Evolutionary conservation across 2,329 filamentous ascomycete species (phyloP).

Genomic region (Trichoderma endophyticum): DNA sequence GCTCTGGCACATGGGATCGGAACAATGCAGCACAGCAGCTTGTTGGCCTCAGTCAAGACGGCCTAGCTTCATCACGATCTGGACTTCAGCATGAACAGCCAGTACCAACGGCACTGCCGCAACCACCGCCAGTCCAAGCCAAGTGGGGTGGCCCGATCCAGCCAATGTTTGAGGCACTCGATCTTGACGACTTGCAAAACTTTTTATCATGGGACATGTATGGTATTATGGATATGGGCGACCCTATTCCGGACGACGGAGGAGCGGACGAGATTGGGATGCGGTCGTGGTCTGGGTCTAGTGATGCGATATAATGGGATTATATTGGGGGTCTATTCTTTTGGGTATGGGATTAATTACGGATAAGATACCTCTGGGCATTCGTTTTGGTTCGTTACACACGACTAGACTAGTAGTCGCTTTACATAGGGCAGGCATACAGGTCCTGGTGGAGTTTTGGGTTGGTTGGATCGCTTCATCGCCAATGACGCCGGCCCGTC

Average conservation of each 20-base stretch:
- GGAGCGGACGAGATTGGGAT: constrained; percentile 35
- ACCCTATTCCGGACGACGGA: constrained; percentile 34
- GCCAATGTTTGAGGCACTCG: constrained; percentile 36
- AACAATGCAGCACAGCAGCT: constrained; percentile 28
- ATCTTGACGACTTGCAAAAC: constrained; percentile 39
- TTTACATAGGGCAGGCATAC: neutral
- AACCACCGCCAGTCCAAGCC: neutral
- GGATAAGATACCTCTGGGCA: constrained; percentile 14
- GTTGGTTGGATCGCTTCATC: constrained; percentile 5
- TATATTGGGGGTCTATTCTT: neutral
- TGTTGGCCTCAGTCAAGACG: constrained; percentile 25
- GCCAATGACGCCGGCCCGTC: constrained; percentile 4
- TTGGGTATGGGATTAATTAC: neutral
- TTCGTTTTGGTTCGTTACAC: neutral
- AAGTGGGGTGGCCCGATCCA: constrained; percentile 13
- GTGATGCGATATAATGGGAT: constrained; percentile 6
- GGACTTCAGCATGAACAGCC: constrained; percentile 39
- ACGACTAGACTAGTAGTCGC: neutral
- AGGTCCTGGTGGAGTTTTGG: neutral
- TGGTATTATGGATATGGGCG: constrained; percentile 41
- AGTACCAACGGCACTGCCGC: constrained; percentile 23
- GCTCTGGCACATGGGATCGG: constrained; percentile 28
- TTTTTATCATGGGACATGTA: constrained; percentile 42
- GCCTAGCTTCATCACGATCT: constrained; percentile 25
- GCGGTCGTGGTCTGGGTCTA: constrained; percentile 21